Conservation (phyloP, 2,329 filamentous ascomycete species). For the Aspergillus pseudonomiae region DNA sequence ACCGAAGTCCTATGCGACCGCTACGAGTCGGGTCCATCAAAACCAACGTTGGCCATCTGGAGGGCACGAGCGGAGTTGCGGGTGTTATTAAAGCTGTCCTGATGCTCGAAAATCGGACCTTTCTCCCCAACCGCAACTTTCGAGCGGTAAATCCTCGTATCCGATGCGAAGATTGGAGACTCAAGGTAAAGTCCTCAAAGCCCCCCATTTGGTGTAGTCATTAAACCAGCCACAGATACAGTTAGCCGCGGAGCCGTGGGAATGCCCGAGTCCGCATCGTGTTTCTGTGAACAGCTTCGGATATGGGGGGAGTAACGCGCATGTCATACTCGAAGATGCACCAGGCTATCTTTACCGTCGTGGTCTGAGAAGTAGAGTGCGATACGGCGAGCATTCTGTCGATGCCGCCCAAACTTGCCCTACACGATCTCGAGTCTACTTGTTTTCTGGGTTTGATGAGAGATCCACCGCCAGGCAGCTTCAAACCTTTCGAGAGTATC, state of each 20-base stretch:
- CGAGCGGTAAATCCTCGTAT: slow-evolving; percentile 42
- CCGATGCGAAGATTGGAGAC: slow-evolving; percentile 38
- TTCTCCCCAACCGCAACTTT: slow-evolving; percentile 50
- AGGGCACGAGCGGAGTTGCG: slow-evolving; percentile 24
- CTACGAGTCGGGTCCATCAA: slow-evolving; percentile 29
- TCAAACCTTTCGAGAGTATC: slow-evolving; percentile 13
- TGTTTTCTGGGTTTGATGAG: slow-evolving; percentile 30
- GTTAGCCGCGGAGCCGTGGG: slow-evolving; percentile 22
- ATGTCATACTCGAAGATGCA: slow-evolving; percentile 44
- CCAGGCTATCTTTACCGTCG: slow-evolving; percentile 8
- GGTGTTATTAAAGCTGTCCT: slow-evolving; percentile 45
- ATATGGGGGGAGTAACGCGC: slow-evolving; percentile 51
- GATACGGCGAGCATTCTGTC: neutral
- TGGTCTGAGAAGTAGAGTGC: neutral
- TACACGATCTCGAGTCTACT: slow-evolving; percentile 16
- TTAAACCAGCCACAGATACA: slow-evolving; percentile 15
- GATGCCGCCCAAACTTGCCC: neutral
- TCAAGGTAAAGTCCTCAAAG: slow-evolving; percentile 28
- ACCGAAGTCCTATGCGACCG: slow-evolving; percentile 17
- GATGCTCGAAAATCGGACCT: slow-evolving; percentile 48
- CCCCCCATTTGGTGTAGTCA: neutral
- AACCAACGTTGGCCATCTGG: slow-evolving; percentile 28
- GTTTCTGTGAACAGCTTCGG: slow-evolving; percentile 48
- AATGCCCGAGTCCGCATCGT: slow-evolving; percentile 18
- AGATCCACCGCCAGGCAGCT: slow-evolving; percentile 18